Conservation (phyloP, 2,329 filamentous ascomycete species). For the Penicillium sp. region DNA sequence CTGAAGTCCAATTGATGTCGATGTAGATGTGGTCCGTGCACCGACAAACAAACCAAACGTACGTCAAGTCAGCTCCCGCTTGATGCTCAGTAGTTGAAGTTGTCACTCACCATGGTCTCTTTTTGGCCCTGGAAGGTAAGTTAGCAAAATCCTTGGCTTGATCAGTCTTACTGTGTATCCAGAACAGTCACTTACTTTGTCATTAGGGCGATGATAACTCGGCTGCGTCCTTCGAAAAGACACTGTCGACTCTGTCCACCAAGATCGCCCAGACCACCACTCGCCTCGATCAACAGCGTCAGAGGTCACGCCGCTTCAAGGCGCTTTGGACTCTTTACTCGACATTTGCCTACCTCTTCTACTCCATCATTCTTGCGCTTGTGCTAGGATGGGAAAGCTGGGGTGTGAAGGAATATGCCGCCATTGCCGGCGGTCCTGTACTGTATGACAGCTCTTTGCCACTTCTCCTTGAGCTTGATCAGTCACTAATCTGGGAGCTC, state of each 20-base stretch:
- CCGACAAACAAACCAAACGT: not conserved
- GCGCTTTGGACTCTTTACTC: constrained; percentile 90
- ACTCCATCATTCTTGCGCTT: constrained; percentile 75
- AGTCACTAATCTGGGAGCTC: constrained; percentile 14
- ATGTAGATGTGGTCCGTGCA: not conserved
- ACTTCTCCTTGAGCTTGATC: not conserved
- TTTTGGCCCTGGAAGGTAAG: constrained; percentile 82
- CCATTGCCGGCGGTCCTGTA: constrained; percentile 74
- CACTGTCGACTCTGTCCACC: constrained; percentile 73
- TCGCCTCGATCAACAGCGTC: constrained; percentile 70
- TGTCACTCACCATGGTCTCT: constrained; percentile 64
- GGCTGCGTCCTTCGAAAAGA: constrained; percentile 90
- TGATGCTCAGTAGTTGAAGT: not conserved
- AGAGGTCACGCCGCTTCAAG: constrained; percentile 73
- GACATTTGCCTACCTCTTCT: constrained; percentile 85
- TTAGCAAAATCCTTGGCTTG: constrained; percentile 1
- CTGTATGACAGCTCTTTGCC: constrained; percentile 54
- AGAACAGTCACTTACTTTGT: not conserved
- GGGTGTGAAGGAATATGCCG: constrained; percentile 73
- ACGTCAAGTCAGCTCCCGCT: constrained; percentile 2
- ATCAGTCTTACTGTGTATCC: not conserved
- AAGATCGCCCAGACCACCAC: constrained; percentile 78
- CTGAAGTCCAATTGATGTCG: not conserved
- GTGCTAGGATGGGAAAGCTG: constrained; percentile 83
- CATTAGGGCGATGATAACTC: constrained; percentile 73